These are phyloP conservation scores for Linanthus parryae DNA, from an alignment of 148 eudicot genomes.

Conservation along the genomic window DNA sequence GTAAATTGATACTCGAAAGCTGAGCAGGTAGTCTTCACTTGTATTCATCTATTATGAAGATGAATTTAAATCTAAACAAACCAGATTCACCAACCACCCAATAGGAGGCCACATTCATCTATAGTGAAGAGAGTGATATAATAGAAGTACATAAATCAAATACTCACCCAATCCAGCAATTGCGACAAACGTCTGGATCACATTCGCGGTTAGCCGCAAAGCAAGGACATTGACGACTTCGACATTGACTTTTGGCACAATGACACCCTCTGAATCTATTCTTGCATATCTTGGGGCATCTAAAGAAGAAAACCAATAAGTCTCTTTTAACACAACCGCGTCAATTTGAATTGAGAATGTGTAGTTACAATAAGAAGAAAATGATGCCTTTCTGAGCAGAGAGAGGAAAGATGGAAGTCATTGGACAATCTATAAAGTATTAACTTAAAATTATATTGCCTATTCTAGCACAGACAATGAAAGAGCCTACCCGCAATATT, in stretches of 20 bases:
- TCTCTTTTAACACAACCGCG: slow-evolving; percentile 1
- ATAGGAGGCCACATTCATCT: too few species aligned
- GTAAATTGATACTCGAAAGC: too few species aligned
- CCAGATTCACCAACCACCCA: too few species aligned
- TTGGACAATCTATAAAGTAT: too few species aligned
- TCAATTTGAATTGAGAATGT: background rate
- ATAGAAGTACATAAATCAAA: background rate
- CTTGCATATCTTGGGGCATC: slow-evolving; percentile 96
- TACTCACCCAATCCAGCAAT: slow-evolving; percentile 96
- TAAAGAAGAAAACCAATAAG: slow-evolving; percentile 15
- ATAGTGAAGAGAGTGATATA: background rate
- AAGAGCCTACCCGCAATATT: slow-evolving; percentile 82
- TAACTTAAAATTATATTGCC: background rate
- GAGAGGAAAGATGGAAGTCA: too few species aligned
- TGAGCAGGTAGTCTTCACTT: too few species aligned
- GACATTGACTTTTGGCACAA: slow-evolving; percentile 98
- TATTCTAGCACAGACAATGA: background rate
- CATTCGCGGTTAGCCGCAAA: slow-evolving; percentile 99
- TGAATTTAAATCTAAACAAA: too few species aligned
- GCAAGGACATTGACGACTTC: slow-evolving; percentile 99
- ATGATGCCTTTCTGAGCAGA: too few species aligned
- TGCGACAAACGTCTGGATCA: slow-evolving; percentile 99
- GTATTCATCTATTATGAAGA: too few species aligned
- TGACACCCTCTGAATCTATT: slow-evolving; percentile 96
- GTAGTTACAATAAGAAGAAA: too few species aligned